phyloP scores from a whole-genome alignment of 495 filamentous ascomycete genomes.

The Alectoria sarmentosa region DNA sequence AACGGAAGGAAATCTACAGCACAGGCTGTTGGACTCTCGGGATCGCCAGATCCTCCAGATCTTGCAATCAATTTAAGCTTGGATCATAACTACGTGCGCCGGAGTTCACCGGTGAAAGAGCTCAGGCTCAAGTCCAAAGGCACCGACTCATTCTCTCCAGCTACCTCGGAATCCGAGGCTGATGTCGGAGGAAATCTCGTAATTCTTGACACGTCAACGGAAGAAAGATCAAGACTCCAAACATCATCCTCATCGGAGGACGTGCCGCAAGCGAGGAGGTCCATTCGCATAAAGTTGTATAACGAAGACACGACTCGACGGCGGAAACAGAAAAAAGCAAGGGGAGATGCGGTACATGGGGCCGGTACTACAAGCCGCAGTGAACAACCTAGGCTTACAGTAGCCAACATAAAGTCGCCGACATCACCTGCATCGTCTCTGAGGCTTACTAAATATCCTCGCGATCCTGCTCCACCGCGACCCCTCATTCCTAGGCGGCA shows the following conservation, averaged over 20 bases:
- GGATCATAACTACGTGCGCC: constrained; percentile 24
- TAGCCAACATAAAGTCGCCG: constrained; percentile 70
- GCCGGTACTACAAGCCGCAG: constrained; percentile 10
- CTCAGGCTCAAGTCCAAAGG: constrained; percentile 27
- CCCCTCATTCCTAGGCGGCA: constrained; percentile 81
- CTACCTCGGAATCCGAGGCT: constrained; percentile 44
- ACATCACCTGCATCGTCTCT: constrained; percentile 70
- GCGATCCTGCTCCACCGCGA: constrained; percentile 77
- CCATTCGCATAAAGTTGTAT: constrained; percentile 85
- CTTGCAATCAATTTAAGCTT: not conserved
- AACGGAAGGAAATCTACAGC: constrained; percentile 31
- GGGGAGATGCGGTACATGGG: constrained; percentile 23
- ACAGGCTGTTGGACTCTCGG: constrained; percentile 34
- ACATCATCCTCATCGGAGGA: constrained; percentile 45
- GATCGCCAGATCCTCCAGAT: constrained; percentile 19
- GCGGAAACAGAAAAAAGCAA: constrained; percentile 45
- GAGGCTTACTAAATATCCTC: constrained; percentile 76
- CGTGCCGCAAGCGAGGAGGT: constrained; percentile 61
- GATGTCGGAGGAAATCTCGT: constrained; percentile 24
- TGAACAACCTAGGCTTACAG: constrained; percentile 32
- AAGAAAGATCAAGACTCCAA: constrained; percentile 48
- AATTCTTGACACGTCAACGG: not conserved
- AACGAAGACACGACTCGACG: constrained; percentile 66
- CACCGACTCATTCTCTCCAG: constrained; percentile 37
- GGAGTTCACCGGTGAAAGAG: constrained; percentile 22